Evolutionary conservation across 2,329 filamentous ascomycete species (phyloP).

Genomic region (Fusarium sp.): DNA sequence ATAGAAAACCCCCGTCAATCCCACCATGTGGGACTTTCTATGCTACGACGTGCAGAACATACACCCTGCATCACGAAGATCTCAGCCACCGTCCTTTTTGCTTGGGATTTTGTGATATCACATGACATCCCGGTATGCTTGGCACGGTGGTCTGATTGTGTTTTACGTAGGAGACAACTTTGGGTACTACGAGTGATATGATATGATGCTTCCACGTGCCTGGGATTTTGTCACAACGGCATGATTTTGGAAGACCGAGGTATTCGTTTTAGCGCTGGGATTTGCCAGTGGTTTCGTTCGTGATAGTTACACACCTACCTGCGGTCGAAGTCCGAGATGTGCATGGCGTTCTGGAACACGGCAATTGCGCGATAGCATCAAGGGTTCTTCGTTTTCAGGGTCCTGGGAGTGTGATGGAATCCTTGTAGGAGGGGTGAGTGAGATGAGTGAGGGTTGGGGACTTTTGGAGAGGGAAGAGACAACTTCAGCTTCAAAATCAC

Average conservation of each 20-base stretch:
- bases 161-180: background rate
- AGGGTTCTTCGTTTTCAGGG: background rate
- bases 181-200: background rate
- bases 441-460: background rate
- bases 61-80: conserved; percentile 14
- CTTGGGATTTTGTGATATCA: background rate
- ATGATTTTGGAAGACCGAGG: background rate
- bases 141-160: conserved; percentile 13
- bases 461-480: background rate
- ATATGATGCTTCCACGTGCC: conserved; percentile 21
- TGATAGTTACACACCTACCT: background rate
- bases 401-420: background rate
- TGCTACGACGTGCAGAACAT: background rate
- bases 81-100: background rate
- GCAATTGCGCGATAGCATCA: background rate
- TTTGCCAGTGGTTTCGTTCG: background rate
- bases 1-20: background rate
- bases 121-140: conserved; percentile 5
- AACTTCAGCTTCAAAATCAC: background rate
- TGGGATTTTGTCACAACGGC: background rate
- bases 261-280: background rate
- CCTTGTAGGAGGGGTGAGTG: background rate
- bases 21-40: conserved; percentile 9
- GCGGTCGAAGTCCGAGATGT: background rate
- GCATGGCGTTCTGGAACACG: background rate